These are phyloP conservation scores for Liriodendron chinense DNA, from an alignment of 164 flowering plant species.

Conservation along the genomic window DNA sequence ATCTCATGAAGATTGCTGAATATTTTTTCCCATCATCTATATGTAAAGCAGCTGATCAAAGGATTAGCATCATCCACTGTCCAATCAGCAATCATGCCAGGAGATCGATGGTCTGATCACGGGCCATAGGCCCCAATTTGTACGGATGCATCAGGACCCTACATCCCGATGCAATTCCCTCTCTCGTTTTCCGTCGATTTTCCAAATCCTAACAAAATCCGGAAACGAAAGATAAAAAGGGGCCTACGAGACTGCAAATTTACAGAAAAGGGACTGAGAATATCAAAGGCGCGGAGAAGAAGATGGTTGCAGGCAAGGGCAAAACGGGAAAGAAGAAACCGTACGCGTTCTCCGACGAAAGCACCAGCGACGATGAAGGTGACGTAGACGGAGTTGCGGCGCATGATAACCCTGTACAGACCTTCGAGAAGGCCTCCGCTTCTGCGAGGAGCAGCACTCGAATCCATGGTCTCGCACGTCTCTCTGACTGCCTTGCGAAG, in stretches of 20 bases:
- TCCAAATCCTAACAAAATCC: no score
- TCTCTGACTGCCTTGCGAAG: not conserved
- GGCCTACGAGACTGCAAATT: not conserved
- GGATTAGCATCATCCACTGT: not conserved
- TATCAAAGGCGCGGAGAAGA: slow-evolving; percentile 5
- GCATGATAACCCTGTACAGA: slow-evolving; percentile 65
- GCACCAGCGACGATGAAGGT: slow-evolving; percentile 85
- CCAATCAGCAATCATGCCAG: no score
- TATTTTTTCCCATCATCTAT: not conserved
- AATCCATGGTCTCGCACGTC: slow-evolving; percentile 27
- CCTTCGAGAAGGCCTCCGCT: slow-evolving; percentile 54
- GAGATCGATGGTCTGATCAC: no score
- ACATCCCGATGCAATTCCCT: not conserved
- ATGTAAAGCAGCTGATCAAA: not conserved
- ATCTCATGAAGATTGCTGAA: no score
- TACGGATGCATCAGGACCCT: not conserved
- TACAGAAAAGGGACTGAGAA: not conserved
- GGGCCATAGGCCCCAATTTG: no score
- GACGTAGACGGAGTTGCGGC: slow-evolving; percentile 75
- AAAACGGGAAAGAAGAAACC: not conserved
- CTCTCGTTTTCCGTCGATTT: not conserved
- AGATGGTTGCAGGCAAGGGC: not conserved
- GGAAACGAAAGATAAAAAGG: no score
- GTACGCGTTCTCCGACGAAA: slow-evolving; percentile 73
- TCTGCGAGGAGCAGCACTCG: slow-evolving; percentile 30